Evolutionary conservation across 2,329 filamentous ascomycete species (phyloP).

Genomic region (Colletotrichum sp.): DNA sequence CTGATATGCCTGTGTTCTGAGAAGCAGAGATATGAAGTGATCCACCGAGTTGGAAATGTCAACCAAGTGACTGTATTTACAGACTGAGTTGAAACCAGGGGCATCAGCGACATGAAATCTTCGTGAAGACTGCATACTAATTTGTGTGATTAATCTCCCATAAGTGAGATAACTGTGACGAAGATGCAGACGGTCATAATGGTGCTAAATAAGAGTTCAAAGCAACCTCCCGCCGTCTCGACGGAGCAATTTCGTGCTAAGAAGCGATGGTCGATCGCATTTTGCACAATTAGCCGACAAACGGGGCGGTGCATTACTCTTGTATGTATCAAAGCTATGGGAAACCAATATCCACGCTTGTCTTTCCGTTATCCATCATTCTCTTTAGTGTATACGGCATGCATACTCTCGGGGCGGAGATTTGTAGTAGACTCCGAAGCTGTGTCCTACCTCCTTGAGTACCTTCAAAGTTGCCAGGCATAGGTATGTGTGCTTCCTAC

Average conservation of each 20-base stretch:
- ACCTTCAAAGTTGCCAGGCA: neutral
- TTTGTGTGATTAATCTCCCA: rapidly evolving
- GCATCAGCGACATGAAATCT: neutral
- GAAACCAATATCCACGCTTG: neutral
- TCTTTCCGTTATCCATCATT: neutral
- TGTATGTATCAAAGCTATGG: neutral
- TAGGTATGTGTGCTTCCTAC: neutral
- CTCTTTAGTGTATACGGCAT: neutral
- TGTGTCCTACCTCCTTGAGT: neutral
- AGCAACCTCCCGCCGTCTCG: neutral
- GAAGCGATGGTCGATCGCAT: neutral
- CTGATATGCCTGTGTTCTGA: neutral
- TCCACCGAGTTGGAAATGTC: rapidly evolving
- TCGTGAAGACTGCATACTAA: neutral
- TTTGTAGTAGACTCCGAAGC: neutral
- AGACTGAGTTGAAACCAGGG: rapidly evolving
- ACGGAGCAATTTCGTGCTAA: neutral
- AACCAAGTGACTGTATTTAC: rapidly evolving
- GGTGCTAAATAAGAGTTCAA: neutral
- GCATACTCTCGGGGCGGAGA: neutral
- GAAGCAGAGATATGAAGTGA: neutral
- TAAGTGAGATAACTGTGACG: neutral
- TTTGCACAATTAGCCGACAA: neutral
- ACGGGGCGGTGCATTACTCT: neutral
- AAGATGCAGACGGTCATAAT: neutral